Conservation (phyloP, 805 yeast species). For the Candida maesae region DNA sequence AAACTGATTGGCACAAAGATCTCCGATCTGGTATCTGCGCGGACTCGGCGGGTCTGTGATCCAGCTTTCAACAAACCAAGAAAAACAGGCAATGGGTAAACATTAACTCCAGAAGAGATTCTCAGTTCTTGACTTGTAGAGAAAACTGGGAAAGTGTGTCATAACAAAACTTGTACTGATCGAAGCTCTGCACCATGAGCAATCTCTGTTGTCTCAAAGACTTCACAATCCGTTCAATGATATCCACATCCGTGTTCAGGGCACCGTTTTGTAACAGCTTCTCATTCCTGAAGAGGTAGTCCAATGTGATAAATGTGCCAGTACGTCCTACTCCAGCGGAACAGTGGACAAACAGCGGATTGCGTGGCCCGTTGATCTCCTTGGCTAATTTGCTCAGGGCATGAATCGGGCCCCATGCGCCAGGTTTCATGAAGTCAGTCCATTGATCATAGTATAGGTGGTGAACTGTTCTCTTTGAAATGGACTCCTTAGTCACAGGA, state of each 20-base stretch:
- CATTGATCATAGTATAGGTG: slow-evolving; percentile 78
- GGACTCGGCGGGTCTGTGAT: not conserved
- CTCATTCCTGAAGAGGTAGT: slow-evolving; percentile 35
- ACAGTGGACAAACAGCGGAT: slow-evolving; percentile 75
- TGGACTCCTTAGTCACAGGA: slow-evolving; percentile 33
- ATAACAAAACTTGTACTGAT: slow-evolving; percentile 44
- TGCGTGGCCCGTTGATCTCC: slow-evolving; percentile 19
- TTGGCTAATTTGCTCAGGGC: slow-evolving; percentile 29
- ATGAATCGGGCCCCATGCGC: slow-evolving; percentile 33
- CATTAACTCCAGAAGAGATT: slow-evolving; percentile 1
- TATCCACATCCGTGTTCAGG: slow-evolving; percentile 31
- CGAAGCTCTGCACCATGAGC: slow-evolving; percentile 46
- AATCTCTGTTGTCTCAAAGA: slow-evolving; percentile 42
- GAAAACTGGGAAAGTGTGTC: slow-evolving; percentile 27
- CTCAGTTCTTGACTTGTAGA: no score
- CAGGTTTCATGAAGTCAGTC: slow-evolving; percentile 77
- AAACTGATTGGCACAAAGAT: no score
- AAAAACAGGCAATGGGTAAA: not conserved
- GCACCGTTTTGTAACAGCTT: not conserved
- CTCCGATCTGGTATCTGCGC: no score
- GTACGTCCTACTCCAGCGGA: slow-evolving; percentile 98
- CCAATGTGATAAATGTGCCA: slow-evolving; percentile 78
- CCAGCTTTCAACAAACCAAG: not conserved
- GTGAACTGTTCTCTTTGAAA: slow-evolving; percentile 36
- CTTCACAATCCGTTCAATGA: slow-evolving; percentile 37